Evolutionary conservation across 257 asterid species (phyloP).

Genomic region (Lavandula angustifolia): DNA sequence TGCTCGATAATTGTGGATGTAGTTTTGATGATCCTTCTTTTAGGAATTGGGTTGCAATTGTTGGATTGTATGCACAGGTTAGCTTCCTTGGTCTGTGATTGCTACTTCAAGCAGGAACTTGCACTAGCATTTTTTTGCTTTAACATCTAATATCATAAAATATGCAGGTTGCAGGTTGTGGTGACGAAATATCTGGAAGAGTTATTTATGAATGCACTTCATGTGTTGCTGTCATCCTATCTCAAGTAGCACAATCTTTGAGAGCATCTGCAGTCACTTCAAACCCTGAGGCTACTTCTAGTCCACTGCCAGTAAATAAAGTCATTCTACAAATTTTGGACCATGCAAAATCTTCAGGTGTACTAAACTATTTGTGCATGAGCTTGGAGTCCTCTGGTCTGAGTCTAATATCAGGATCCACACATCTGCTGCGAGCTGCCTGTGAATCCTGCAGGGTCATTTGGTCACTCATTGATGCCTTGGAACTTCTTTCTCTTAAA

Average conservation of each 20-base stretch:
- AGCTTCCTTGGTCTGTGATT: slow-evolving; percentile 29
- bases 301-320: slow-evolving; percentile 46
- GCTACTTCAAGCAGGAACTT: slow-evolving; percentile 23
- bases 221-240: slow-evolving; percentile 77
- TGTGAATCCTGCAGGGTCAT: slow-evolving; percentile 89
- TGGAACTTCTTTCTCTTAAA: slow-evolving; percentile 61
- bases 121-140: slow-evolving; percentile 16
- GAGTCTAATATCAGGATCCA: slow-evolving; percentile 86
- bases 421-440: slow-evolving; percentile 83
- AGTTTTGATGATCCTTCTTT: slow-evolving; percentile 53
- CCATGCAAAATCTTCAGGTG: slow-evolving; percentile 69
- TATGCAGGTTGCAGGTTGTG: slow-evolving; percentile 62
- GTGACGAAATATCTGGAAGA: slow-evolving; percentile 73
- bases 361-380: slow-evolving; percentile 60
- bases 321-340: slow-evolving; percentile 60
- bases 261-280: slow-evolving; percentile 60
- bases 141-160: slow-evolving; percentile 33
- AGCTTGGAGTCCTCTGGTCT: slow-evolving; percentile 89
- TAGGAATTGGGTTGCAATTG: slow-evolving; percentile 72
- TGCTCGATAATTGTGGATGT: slow-evolving; percentile 67
- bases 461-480: slow-evolving; percentile 80
- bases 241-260: slow-evolving; percentile 67
- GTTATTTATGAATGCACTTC: slow-evolving; percentile 76
- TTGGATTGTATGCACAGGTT: slow-evolving; percentile 82
- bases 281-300: slow-evolving; percentile 46